Conservation (phyloP, 208 protist species). For the Trypanosoma scelopori region DNA sequence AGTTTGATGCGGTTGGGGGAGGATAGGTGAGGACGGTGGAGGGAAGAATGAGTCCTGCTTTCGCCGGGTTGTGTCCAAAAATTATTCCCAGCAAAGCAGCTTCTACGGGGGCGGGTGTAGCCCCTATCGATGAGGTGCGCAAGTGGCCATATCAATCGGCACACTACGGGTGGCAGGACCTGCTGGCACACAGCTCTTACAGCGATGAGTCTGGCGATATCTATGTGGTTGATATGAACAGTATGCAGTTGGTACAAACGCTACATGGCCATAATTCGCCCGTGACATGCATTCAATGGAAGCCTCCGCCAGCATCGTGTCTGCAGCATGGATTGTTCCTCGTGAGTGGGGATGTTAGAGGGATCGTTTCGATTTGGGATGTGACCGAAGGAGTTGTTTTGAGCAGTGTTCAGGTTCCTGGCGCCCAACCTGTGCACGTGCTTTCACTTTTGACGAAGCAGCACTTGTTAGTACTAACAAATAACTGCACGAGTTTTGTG, state of each 20-base stretch:
- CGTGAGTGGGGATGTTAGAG: slow-evolving; percentile 50
- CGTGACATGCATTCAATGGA: slow-evolving; percentile 74
- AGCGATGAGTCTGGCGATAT: slow-evolving; percentile 44
- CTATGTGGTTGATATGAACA: slow-evolving; percentile 77
- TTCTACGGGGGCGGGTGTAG: not conserved
- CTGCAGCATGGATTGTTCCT: slow-evolving; percentile 69
- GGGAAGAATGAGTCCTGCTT: slow-evolving; percentile 10
- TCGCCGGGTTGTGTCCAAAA: slow-evolving; percentile 15
- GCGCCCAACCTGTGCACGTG: slow-evolving; percentile 36
- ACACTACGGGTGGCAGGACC: slow-evolving; percentile 65
- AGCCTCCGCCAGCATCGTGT: slow-evolving; percentile 48
- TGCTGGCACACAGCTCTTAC: slow-evolving; percentile 64
- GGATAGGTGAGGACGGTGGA: not conserved
- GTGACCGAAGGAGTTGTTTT: slow-evolving; percentile 63
- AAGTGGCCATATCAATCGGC: slow-evolving; percentile 49
- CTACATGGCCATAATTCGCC: slow-evolving; percentile 49
- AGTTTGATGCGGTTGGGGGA: not conserved
- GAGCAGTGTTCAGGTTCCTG: slow-evolving; percentile 48
- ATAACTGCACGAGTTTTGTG: slow-evolving; percentile 54
- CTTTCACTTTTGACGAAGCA: slow-evolving; percentile 50
- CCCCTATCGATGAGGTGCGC: slow-evolving; percentile 22
- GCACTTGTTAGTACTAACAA: slow-evolving; percentile 61
- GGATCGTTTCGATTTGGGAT: slow-evolving; percentile 73
- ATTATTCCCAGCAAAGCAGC: slow-evolving; percentile 24
- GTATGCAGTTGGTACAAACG: slow-evolving; percentile 74